A percentile compares a stretch with the other conserved stretches of the same genome.
phyloP scores from a whole-genome alignment of 2,329 filamentous ascomycete genomes.

The Ophiostoma perfectum region DNA sequence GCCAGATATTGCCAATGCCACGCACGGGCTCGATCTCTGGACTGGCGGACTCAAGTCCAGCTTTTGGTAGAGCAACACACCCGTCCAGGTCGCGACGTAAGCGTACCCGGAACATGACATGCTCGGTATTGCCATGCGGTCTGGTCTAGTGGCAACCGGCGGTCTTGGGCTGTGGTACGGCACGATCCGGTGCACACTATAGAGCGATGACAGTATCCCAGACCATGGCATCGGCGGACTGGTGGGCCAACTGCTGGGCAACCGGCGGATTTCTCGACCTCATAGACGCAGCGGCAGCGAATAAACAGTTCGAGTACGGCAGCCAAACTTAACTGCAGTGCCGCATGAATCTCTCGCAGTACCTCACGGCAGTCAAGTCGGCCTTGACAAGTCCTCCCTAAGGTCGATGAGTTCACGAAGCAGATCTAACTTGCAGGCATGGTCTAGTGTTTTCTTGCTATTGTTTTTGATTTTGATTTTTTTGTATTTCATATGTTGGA shows the following conservation, averaged over 20 bases:
- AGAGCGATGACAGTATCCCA: slow-evolving; percentile 34
- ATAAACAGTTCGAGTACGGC: background rate
- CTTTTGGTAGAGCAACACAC: slow-evolving; percentile 39
- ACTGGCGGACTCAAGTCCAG: slow-evolving; percentile 41
- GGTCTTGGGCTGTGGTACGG: slow-evolving; percentile 30
- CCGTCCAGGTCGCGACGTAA: slow-evolving; percentile 41
- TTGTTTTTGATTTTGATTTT: background rate
- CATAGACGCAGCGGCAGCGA: slow-evolving; percentile 26
- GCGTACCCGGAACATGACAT: slow-evolving; percentile 44
- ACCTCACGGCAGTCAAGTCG: slow-evolving; percentile 5
- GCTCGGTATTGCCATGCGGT: slow-evolving; percentile 41
- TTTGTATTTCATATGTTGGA: background rate
- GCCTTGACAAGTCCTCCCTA: background rate
- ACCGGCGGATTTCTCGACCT: slow-evolving; percentile 49
- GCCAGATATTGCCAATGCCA: background rate
- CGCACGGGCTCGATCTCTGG: slow-evolving; percentile 41
- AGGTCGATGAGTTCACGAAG: background rate
- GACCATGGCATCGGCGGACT: slow-evolving; percentile 28
- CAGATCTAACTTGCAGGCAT: background rate
- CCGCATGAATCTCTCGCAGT: background rate
- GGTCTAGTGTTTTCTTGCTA: background rate
- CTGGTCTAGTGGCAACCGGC: slow-evolving; percentile 32
- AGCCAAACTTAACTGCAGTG: background rate
- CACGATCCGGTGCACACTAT: slow-evolving; percentile 41
- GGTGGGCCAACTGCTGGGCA: slow-evolving; percentile 49